A percentile compares a stretch with the other conserved stretches of the same genome.
These are phyloP conservation scores for Heterobasidion parviporum DNA, from an alignment of 1,284 basidiomycete genomes.

Conservation along the genomic window DNA sequence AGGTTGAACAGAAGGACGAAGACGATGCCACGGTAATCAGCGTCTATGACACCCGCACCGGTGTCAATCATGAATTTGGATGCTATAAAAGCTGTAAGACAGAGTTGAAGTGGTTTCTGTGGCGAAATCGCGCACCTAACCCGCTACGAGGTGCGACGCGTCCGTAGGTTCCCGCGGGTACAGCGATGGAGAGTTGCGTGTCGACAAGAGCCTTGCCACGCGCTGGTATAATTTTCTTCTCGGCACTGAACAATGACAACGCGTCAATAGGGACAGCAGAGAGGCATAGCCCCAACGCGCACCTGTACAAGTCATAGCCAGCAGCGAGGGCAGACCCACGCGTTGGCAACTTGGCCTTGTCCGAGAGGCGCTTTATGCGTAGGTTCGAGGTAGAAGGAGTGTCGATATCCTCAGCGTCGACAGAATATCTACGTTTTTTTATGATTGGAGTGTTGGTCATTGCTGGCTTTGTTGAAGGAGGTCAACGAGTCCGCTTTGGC, in stretches of 20 bases:
- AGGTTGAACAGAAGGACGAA: conserved; percentile 96
- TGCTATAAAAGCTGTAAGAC: conserved; percentile 38
- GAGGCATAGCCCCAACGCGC: conserved; percentile 10
- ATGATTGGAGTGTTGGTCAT: conserved; percentile 24
- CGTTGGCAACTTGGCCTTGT: conserved; percentile 80
- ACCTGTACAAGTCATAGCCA: conserved; percentile 94
- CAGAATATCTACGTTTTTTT: conserved; percentile 56
- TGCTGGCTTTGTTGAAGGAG: background rate
- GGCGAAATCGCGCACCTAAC: conserved; percentile 55
- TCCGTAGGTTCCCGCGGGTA: conserved; percentile 90
- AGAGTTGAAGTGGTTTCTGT: background rate
- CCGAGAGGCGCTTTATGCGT: conserved; percentile 80
- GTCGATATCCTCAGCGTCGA: conserved; percentile 17
- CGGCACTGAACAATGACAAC: conserved; percentile 44
- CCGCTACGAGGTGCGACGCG: conserved; percentile 93
- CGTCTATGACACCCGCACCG: conserved; percentile 94
- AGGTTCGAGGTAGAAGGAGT: conserved; percentile 44
- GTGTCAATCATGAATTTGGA: conserved; percentile 97
- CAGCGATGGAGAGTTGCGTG: conserved; percentile 87
- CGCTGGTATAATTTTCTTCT: conserved; percentile 72
- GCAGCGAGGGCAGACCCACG: conserved; percentile 83
- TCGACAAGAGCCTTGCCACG: conserved; percentile 85
- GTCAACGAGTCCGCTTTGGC: too few species aligned
- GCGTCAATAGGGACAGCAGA: conserved; percentile 5
- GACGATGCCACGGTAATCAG: conserved; percentile 89